Percentiles rank a stretch among this genome's conserved stretches.
These are phyloP conservation scores for Syzygium aromaticum DNA, from an alignment of 345 rosid species.

Conservation along the genomic window DNA sequence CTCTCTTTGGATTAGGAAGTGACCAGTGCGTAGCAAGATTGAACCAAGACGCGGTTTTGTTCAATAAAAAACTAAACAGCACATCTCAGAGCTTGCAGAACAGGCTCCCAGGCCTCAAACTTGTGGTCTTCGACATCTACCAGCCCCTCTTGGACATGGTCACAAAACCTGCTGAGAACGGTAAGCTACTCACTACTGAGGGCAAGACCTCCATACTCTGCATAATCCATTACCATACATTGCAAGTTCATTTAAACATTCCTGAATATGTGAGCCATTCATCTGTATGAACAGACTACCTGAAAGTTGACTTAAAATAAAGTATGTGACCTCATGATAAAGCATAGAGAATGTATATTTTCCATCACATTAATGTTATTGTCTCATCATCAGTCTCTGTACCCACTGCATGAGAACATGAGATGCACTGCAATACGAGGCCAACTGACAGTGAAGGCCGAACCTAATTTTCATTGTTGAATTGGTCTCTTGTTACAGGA, in stretches of 20 bases:
- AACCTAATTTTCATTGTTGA: neutral
- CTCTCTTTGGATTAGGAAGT: constrained; percentile 72
- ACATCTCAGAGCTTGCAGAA: constrained; percentile 44
- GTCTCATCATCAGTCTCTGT: neutral
- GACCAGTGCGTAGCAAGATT: constrained; percentile 57
- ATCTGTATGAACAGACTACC: neutral
- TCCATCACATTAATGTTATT: neutral
- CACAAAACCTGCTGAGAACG: constrained; percentile 47
- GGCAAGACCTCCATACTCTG: neutral
- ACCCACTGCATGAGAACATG: neutral
- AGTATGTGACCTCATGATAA: neutral
- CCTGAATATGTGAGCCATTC: neutral
- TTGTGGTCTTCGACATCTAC: constrained; percentile 68
- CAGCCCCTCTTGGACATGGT: constrained; percentile 70
- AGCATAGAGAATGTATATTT: neutral
- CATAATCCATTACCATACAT: neutral
- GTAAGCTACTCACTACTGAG: constrained; percentile 16
- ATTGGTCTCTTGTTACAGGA: constrained; percentile 28
- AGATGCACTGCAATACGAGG: neutral
- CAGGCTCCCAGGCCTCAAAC: constrained; percentile 64
- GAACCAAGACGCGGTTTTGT: constrained; percentile 60
- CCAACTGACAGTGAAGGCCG: neutral
- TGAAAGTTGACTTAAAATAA: neutral
- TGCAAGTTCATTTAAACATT: neutral
- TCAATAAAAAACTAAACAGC: constrained; percentile 64